These are phyloP conservation scores for Coemansia reversa DNA, from an alignment of 192 early-diverging fungal genomes.

Conservation along the genomic window DNA sequence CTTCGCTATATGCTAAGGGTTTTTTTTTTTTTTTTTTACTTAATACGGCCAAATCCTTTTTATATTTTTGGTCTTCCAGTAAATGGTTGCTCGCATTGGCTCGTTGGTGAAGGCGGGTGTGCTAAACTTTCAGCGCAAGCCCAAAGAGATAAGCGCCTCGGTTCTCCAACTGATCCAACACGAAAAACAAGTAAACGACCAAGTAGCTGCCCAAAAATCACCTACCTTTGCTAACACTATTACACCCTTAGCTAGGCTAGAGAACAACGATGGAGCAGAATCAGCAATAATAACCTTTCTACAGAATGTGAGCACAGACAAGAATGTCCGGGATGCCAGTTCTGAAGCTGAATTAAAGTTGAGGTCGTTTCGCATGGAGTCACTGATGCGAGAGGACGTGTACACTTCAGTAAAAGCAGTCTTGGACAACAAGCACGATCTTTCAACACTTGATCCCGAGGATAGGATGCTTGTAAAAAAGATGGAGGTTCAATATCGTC, in stretches of 20 bases:
- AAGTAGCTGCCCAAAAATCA: slow-evolving; percentile 20
- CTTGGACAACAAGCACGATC: slow-evolving; percentile 32
- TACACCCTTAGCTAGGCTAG: slow-evolving; percentile 27
- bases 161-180: slow-evolving; percentile 8
- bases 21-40: slow-evolving; percentile 6
- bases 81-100: slow-evolving; percentile 16
- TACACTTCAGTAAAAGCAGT: slow-evolving; percentile 53
- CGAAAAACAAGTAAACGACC: slow-evolving; percentile 28
- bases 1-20: background rate
- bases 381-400: slow-evolving; percentile 62
- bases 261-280: slow-evolving; percentile 28
- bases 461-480: slow-evolving; percentile 63
- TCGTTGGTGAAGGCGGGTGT: slow-evolving; percentile 15
- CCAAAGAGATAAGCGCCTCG: slow-evolving; percentile 15
- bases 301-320: slow-evolving; percentile 55
- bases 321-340: slow-evolving; percentile 64
- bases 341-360: slow-evolving; percentile 60
- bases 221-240: slow-evolving; percentile 46
- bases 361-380: slow-evolving; percentile 61
- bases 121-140: slow-evolving; percentile 25
- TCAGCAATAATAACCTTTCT: slow-evolving; percentile 27
- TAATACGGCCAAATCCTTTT: background rate
- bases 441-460: slow-evolving; percentile 55
- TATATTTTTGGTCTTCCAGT: background rate
- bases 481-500: slow-evolving; percentile 61